Percentiles rank a stretch among this genome's conserved stretches.
Evolutionary conservation across 495 filamentous ascomycete genomes (phyloP).

Genomic region (Xylona heveae): DNA sequence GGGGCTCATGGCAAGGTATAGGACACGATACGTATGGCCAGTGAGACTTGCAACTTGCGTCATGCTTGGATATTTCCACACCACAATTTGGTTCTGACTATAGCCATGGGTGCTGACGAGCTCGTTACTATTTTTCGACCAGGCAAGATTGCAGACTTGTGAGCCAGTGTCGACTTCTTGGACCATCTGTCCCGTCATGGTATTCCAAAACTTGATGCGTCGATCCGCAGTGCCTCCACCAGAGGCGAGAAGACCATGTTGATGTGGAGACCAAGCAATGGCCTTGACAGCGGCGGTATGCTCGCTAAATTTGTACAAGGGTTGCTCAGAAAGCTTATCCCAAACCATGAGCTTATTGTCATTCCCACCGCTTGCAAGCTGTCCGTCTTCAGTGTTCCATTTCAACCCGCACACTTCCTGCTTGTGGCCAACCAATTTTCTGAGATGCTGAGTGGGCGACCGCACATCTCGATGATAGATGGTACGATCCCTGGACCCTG

Average conservation of each 20-base stretch:
- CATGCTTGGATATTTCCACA: constrained; percentile 99
- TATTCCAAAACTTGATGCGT: constrained; percentile 96
- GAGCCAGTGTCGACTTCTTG: constrained; percentile 86
- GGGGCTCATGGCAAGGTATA: constrained; percentile 93
- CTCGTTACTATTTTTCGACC: constrained; percentile 90
- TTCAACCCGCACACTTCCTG: constrained; percentile 96
- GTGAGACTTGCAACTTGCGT: constrained; percentile 85
- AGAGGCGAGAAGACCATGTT: constrained; percentile 79
- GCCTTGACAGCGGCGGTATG: constrained; percentile 94
- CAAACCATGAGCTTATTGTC: constrained; percentile 98
- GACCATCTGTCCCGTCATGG: constrained; percentile 49
- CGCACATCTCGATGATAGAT: constrained; percentile 94
- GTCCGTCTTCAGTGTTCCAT: constrained; percentile 90
- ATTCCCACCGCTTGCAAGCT: constrained; percentile 90
- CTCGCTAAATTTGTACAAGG: constrained; percentile 77
- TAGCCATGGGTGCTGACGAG: constrained; percentile 97
- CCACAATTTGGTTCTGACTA: constrained; percentile 89
- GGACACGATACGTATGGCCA: constrained; percentile 85
- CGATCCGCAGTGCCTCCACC: constrained; percentile 91
- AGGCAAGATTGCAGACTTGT: constrained; percentile 92
- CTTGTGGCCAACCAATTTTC: constrained; percentile 79
- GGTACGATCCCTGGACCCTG: constrained; percentile 76
- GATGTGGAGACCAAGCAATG: constrained; percentile 97
- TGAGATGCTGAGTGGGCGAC: constrained; percentile 73
- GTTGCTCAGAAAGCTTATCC: constrained; percentile 77